A percentile compares a stretch with the other conserved stretches of the same genome.
Evolutionary conservation across 2,329 filamentous ascomycete genomes (phyloP).

Genomic region (Cyphellophora europaea): DNA sequence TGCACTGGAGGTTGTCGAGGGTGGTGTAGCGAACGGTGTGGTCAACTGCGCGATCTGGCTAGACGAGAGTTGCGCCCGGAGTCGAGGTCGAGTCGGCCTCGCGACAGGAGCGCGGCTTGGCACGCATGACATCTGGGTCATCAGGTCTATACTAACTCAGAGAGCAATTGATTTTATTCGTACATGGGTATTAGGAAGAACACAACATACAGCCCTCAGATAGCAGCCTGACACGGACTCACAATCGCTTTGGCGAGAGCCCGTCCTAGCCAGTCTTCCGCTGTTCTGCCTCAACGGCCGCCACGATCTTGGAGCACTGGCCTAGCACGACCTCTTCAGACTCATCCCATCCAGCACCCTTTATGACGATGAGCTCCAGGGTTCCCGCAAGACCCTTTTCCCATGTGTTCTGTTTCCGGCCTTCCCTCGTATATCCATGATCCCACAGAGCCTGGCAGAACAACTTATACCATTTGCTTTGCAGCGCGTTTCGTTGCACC

Average conservation of each 20-base stretch:
- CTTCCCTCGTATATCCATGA: slow-evolving; percentile 1
- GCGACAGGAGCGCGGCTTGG: too few relatives aligned
- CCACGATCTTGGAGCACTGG: background rate
- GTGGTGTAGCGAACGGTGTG: background rate
- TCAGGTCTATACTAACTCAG: background rate
- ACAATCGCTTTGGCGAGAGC: background rate
- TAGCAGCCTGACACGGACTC: too few relatives aligned
- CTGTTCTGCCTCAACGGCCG: background rate
- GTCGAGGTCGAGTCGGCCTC: too few relatives aligned
- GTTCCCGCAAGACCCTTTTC: background rate
- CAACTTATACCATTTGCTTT: background rate
- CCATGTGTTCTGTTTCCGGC: background rate
- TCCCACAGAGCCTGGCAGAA: slow-evolving; percentile 1
- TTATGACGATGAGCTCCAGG: background rate
- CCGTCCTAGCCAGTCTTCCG: background rate
- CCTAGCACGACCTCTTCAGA: background rate
- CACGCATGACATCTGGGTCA: too few relatives aligned
- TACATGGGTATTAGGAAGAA: too few relatives aligned
- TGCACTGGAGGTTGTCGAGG: background rate
- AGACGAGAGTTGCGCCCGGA: background rate
- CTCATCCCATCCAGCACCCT: background rate
- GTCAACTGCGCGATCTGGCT: background rate
- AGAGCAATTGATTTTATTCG: background rate
- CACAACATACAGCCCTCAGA: too few relatives aligned
- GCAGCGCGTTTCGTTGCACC: background rate